Base-by-base conservation (phyloP, 345 rosid species). In the Gossypium rotundifolium region DNA sequence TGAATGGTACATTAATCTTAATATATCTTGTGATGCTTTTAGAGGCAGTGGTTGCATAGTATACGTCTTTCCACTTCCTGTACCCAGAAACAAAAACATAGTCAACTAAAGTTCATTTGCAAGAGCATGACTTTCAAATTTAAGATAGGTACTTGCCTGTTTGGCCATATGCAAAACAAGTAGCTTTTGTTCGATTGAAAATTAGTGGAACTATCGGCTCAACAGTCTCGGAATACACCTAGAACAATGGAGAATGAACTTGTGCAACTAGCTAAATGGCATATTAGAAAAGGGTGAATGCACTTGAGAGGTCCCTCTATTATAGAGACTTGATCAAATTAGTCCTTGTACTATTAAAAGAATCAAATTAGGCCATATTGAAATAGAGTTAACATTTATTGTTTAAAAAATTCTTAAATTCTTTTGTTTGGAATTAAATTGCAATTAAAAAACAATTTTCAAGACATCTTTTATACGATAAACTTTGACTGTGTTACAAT, bases 61-160 rank as follows among this genome's bases (percentile, higher is more conserved):
- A 45, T 77, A 89, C 4, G 93, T 89, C 79, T 89, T 89, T 79
- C 93, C 93, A 72, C 93, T 89, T 62, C 92, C 90, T 88, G 81
- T 44, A 76, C 18, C 29, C 55, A 52, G 13, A 51, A 52, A 52
- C 18, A 45, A 67, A 23, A 59, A 12, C 20, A 23, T 9, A 11
- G 40, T 59, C 9, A 59, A 23, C 64, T 59, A 59, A 59, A 23
- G 64, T 59, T 59, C 17, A 59, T 59, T 59, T 25, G 64, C 64
- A 25, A 59, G 16, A 59, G 12, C 38, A 25, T 59, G 33, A 59
- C 40, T 59, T 59, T 12, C 10, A 25, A 59, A 59, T 59, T 23
- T 59, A 59, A 7, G 2, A 23, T 3, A 59, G 9, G 7, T 25
- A 59, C 64, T 59, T 59, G 13, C 64, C 64, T 23, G 40, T 59